Conservation (phyloP, 768 basidiomycete genomes). For the Kwoniella europaea region DNA sequence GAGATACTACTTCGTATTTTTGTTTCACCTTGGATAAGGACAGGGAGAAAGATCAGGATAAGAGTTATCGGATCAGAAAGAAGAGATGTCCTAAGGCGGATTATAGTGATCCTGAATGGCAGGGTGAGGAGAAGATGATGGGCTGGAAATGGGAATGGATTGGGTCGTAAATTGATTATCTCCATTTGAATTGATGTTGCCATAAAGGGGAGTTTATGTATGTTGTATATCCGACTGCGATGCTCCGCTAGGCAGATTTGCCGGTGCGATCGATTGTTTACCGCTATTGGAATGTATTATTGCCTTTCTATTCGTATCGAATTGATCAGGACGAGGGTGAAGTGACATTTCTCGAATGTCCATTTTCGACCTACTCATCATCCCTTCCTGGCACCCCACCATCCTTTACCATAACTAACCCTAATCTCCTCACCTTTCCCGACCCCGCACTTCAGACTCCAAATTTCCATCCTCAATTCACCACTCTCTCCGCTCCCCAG, state of each 20-base stretch:
- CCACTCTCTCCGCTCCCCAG: constrained; percentile 59
- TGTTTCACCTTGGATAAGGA: constrained; percentile 13
- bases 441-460: constrained; percentile 64
- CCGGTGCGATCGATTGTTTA: too few species aligned
- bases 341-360: neutral
- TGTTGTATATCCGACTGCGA: neutral
- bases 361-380: neutral
- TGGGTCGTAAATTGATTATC: neutral
- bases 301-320: too few species aligned
- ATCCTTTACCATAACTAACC: constrained; percentile 85
- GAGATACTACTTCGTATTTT: neutral
- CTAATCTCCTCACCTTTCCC: constrained; percentile 82
- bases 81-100: neutral
- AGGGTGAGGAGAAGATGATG: neutral
- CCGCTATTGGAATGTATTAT: too few species aligned
- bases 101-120: neutral
- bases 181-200: neutral
- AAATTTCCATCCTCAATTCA: constrained; percentile 74
- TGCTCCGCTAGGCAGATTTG: too few species aligned
- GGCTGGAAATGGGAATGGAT: constrained; percentile 13
- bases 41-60: neutral
- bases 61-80: neutral
- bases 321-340: neutral
- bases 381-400: constrained; percentile 69
- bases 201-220: neutral